Base-by-base conservation (phyloP, 2,329 filamentous ascomycete species). In the Phialophora expanda region DNA sequence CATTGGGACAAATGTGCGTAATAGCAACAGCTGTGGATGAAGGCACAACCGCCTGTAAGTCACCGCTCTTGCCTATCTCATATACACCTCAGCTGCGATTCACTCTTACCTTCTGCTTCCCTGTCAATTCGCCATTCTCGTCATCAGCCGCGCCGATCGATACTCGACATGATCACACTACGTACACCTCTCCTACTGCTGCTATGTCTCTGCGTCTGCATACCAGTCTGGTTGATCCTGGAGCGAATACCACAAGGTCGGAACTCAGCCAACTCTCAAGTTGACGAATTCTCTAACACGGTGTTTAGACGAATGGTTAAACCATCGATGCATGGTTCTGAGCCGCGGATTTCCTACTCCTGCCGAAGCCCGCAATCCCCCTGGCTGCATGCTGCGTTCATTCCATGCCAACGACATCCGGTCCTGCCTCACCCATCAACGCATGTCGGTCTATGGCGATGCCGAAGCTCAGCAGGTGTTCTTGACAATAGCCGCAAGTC, bases 391-490 rank as follows among this genome's bases (percentile, higher is more conserved):
- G 66, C 79, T 88, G 72, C 82, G 85, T 66, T 77, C 83, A 61
- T 89, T 89, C 75, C 79, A 80, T 8, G 72, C 75, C 5, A 73
- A 80, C n/a, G 84, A 86, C 44, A 80, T 89, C 48, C 75, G 78
- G 20, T 75, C 77, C 54, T 90, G 88, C 72, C 78, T 88, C 24
- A 76, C 76, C 1, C 77, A 79, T 14, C 82, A 81, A 7, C 81
- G 80, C 57, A 71, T 89, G n/a, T 78, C 87, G 17, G 86, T 90
- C 69, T 80, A 84, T 28, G 87, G 88, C 44, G 87, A 90, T 73
- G 85, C 85, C 1, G 85, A 83, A 0, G 82, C 84, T 7, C 82
- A 87, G 12, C 84, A 88, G 70, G 75, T 89, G 5, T 90, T 86
- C 74, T 88, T 85, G 82, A 84, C 85, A 57, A 79, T 82, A 2